A percentile compares a stretch with the other conserved stretches of the same genome.
These are phyloP conservation scores for Saturnispora sekii DNA, from an alignment of 805 yeast species.

Conservation along the genomic window DNA sequence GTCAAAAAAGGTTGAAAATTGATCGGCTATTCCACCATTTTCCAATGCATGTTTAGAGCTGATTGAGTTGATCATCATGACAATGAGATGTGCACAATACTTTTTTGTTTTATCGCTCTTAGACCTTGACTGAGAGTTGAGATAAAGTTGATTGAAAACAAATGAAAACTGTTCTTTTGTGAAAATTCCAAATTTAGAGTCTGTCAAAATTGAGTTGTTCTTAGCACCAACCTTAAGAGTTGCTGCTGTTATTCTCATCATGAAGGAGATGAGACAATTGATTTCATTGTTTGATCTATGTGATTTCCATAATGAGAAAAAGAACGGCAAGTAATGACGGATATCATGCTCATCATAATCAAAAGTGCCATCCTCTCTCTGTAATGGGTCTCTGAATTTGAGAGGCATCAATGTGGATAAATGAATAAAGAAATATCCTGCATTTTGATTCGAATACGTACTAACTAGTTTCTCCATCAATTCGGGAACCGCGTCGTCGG, in stretches of 20 bases:
- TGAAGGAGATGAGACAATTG: slow-evolving; percentile 46
- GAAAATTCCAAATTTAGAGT: slow-evolving; percentile 54
- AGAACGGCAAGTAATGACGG: slow-evolving; percentile 47
- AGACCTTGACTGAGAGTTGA: slow-evolving; percentile 19
- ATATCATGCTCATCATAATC: slow-evolving; percentile 21
- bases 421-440: slow-evolving; percentile 40
- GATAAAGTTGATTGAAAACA: slow-evolving; percentile 44
- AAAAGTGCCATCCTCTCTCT: slow-evolving; percentile 11
- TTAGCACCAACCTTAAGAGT: slow-evolving; percentile 30
- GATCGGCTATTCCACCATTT: slow-evolving; percentile 38
- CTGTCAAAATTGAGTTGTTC: slow-evolving; percentile 23
- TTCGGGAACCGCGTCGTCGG: slow-evolving; percentile 35
- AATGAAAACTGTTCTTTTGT: slow-evolving; percentile 50
- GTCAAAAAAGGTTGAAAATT: slow-evolving; percentile 46
- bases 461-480: slow-evolving; percentile 43
- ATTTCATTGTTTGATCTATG: slow-evolving; percentile 46
- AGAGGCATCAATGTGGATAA: slow-evolving; percentile 47
- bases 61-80: slow-evolving; percentile 52
- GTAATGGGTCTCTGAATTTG: slow-evolving; percentile 22
- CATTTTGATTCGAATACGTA: slow-evolving; percentile 44
- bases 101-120: slow-evolving; percentile 19
- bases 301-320: slow-evolving; percentile 67
- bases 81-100: slow-evolving; percentile 21
- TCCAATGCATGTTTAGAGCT: slow-evolving; percentile 37
- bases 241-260: slow-evolving; percentile 51